A percentile compares a stretch with the other conserved stretches of the same genome.
phyloP scores from a whole-genome alignment of 148 eudicot species.

The Amaranthus hypochondriacus region DNA sequence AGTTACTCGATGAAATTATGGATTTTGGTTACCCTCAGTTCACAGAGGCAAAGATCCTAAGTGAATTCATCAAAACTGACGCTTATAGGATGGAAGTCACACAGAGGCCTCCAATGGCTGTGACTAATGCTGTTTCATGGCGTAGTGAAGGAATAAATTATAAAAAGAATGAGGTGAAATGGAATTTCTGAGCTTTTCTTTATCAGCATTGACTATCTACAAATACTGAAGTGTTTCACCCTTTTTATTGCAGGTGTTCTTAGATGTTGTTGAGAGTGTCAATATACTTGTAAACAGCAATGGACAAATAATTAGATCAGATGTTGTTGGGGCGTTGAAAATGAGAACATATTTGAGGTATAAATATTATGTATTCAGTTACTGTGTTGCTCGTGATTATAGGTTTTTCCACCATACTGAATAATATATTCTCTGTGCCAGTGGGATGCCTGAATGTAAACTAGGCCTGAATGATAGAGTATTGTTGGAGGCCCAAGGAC shows the following conservation, averaged over 20 bases:
- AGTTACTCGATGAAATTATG: conserved; percentile 97
- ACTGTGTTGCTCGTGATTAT: background rate
- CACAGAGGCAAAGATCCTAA: conserved; percentile 94
- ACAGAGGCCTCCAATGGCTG: conserved; percentile 99
- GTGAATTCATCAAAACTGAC: conserved; percentile 95
- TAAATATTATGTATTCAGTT: background rate
- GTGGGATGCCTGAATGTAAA: conserved; percentile 99
- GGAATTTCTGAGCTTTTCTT: background rate
- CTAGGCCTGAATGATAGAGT: conserved; percentile 95
- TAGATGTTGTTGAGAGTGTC: conserved; percentile 98
- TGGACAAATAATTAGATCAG: conserved; percentile 94
- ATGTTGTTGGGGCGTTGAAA: conserved; percentile 93
- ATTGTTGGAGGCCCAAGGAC: conserved; percentile 91
- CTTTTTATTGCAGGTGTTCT: conserved; percentile 59
- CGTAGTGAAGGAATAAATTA: conserved; percentile 95
- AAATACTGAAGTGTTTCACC: conserved; percentile 13
- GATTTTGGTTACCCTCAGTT: conserved; percentile 98
- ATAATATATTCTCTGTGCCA: conserved; percentile 32
- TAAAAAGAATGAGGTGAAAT: conserved; percentile 83
- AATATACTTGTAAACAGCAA: conserved; percentile 98
- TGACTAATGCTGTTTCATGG: conserved; percentile 99
- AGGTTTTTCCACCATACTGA: background rate
- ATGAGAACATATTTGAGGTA: conserved; percentile 95
- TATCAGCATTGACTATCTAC: background rate
- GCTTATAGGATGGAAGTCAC: conserved; percentile 97